Evolutionary conservation across 352 stramenopile genomes (phyloP), one percentile per base, ranked within the genome.

Genomic region (Thraustochytrium sp.): DNA sequence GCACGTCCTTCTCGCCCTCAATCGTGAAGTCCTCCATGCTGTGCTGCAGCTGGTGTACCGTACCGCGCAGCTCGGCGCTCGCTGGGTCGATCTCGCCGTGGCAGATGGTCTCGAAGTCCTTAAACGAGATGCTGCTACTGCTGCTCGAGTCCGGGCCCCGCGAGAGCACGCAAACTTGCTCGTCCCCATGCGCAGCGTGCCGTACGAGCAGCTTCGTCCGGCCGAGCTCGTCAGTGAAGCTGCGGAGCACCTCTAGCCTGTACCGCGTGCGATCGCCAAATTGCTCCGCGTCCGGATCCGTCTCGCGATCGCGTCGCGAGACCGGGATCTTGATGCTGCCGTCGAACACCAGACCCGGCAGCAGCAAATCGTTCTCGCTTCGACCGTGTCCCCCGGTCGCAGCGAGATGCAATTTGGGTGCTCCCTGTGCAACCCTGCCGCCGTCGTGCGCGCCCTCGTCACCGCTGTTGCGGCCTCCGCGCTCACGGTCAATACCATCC

Each of bases 21-120:
- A 75, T 23, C 4, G 37, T 29, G 44, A 54, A 75, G 9, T 54
- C 62, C 26, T 75, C 62, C 23, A 54, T 36, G 23, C 62, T 37
- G n/a, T 75, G 40, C 2, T 54, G 36, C 5, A 75, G 62, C 40
- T 75, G 62, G 3, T 36, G 4, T 18, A 75, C 62, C 1, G 38
- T 75, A 37, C 62, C 62, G 5, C 5, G 11, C 16, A 75, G 44
- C 36, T n/a, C 23, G 11, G 16, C n/a, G n/a, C 16, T 37, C 5
- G 5, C 44, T 4, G n/a, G 40, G 16, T 53, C 34, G 3, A 37
- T 37, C 11, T 23, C 9, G 16, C 62, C 62, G 11, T 54, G 5
- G 44, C 62, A 75, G 11, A 75, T 34, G 16, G 62, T 75, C 44
- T 75, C 62, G 16, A 75, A 54, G 40, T 75, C 62, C 4, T 75